Evolutionary conservation across 2,329 filamentous ascomycete species (phyloP).

Genomic region (Paracamarosporium sp.): DNA sequence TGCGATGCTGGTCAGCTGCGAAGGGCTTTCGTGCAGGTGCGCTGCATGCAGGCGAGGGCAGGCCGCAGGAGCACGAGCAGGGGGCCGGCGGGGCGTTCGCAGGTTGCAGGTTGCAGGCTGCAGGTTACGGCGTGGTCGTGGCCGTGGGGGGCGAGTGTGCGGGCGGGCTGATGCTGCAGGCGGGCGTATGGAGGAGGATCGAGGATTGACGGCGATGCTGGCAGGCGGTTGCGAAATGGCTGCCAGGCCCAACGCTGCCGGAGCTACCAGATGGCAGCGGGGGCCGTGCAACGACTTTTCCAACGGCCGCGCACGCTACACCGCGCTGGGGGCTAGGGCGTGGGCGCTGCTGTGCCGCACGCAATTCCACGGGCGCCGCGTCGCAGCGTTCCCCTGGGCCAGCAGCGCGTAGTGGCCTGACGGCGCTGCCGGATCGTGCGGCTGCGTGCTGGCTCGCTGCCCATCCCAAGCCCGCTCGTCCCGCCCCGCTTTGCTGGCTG

Average conservation of each 20-base stretch:
- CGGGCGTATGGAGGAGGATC: neutral
- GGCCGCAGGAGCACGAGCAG: slow-evolving; percentile 2
- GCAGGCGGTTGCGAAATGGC: slow-evolving; percentile 8
- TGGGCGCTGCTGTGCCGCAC: slow-evolving; percentile 1
- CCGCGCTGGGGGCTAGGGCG: neutral
- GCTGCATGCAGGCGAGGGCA: slow-evolving; percentile 14
- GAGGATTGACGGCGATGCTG: slow-evolving; percentile 14
- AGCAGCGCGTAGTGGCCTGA: neutral
- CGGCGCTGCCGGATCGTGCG: slow-evolving; percentile 2
- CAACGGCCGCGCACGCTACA: neutral
- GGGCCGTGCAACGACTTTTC: slow-evolving; percentile 4
- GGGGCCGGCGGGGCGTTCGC: slow-evolving; percentile 5
- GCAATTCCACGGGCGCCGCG: neutral
- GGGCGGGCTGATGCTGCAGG: neutral
- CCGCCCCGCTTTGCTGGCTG: slow-evolving; percentile 4
- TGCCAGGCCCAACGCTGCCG: neutral
- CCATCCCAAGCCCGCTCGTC: neutral
- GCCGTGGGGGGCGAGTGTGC: neutral
- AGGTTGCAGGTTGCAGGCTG: too few relatives aligned
- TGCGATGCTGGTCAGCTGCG: slow-evolving; percentile 18
- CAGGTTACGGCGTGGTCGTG: neutral
- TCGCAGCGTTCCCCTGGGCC: neutral
- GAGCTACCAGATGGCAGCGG: neutral
- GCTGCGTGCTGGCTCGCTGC: neutral
- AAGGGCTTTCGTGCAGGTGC: slow-evolving; percentile 14